These are phyloP conservation scores for Candolleomyces aberdarensis DNA, from an alignment of 768 basidiomycete species.

Conservation along the genomic window DNA sequence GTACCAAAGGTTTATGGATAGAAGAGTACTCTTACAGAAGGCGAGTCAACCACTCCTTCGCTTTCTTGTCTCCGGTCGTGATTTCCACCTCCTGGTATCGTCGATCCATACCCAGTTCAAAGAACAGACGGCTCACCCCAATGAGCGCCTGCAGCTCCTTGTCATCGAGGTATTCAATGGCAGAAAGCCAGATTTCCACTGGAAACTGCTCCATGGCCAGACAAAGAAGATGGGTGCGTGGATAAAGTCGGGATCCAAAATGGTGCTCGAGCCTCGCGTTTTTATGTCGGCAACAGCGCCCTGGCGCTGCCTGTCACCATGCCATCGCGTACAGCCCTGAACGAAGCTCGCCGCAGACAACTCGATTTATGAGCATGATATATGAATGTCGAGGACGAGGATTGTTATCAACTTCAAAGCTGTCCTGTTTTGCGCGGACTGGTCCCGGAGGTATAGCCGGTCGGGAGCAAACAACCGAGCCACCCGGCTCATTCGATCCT, in stretches of 20 bases:
- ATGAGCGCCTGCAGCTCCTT: conserved; percentile 5
- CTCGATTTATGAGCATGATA: too few relatives aligned
- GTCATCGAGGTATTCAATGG: conserved; percentile 1
- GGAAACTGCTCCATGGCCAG: conserved; percentile 7
- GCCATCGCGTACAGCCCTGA: too few relatives aligned
- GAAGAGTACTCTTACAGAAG: neutral
- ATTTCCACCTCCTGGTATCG: conserved; percentile 5
- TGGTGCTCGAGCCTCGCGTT: neutral
- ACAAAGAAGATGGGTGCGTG: neutral
- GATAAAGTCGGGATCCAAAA: neutral
- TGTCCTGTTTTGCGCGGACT: too few relatives aligned
- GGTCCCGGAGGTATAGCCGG: too few relatives aligned
- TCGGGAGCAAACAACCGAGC: too few relatives aligned
- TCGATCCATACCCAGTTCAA: conserved; percentile 7
- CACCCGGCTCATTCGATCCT: too few relatives aligned
- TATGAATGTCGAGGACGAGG: too few relatives aligned
- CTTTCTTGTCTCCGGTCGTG: neutral
- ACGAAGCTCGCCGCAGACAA: too few relatives aligned
- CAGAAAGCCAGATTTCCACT: conserved; percentile 4
- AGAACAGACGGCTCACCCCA: conserved; percentile 11
- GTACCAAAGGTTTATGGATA: neutral
- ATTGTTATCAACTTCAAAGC: too few relatives aligned
- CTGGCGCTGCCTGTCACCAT: too few relatives aligned
- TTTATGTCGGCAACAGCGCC: neutral
- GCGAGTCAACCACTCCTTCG: neutral